Base-by-base conservation (phyloP, 176 grass and related monocot species). In the Carex scoparia region DNA sequence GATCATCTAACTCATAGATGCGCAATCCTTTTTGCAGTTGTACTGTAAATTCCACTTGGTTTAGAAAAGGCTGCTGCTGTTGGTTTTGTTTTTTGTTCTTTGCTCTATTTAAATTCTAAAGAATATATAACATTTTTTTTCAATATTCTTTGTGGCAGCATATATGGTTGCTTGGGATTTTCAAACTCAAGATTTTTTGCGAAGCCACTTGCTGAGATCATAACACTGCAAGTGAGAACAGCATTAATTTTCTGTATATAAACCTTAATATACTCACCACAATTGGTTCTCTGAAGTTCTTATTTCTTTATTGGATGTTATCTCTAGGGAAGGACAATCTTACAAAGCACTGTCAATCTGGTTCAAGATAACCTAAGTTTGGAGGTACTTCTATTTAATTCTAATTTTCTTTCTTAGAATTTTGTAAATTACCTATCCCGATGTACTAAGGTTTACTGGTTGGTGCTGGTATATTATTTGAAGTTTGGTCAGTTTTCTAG, bases 151-250 rank as follows among this genome's bases (percentile, higher is more conserved):
- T 31, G 31, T 86, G 53, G 53, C 87, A 99, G 96, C 73, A 99
- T 99, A 94, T 99, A 99, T 32, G 96, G 96, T 70, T 99, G 96
- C 88, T 88, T 99, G 90, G 96, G 96, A 40, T 99, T 94, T 91
- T 91, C 91, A 40, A 99, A 88, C 84, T 95, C 96, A 38, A 94
- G 96, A 83, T 99, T 99, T 87, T 99, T 90, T 89, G 96, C 96
- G 16, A 95, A 92, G 57, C 96, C 93, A 81, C 96, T 99, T 84
- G 96, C 96, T 16, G 96, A 99, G 79, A 88, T 99, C 80, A 99
- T 95, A 79, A 99, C 96, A 56, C 71, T 95, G 2, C 96, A 99
- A 87, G 93, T 99, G 71, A 94, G 93, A 65, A 89, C 31, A 82
- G 69, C 4, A 72, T 85, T 89, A 4, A 16, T 59, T 82, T 49